Evolutionary conservation across 345 rosid species (phyloP), one percentile per base, ranked within the genome.

Genomic region (Gossypium stocksii): DNA sequence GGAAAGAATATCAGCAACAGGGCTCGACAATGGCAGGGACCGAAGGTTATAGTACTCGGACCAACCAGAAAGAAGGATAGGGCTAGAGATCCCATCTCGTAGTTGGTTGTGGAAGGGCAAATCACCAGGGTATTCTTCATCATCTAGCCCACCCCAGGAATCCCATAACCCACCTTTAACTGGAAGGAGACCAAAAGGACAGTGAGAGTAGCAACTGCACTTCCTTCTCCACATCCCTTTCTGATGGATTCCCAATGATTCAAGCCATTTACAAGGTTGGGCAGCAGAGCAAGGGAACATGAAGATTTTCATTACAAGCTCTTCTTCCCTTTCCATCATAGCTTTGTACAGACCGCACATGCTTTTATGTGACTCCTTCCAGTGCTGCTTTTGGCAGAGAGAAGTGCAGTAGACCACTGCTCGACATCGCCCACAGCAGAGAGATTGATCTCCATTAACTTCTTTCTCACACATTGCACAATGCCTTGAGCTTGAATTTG

Each of bases 141-240:
- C 83, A 46, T 76, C 78, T 46, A 89, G 83, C 71, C 87, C 89
- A 56, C 87, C 87, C 90, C 89, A 85, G 44, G 80, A 84, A 56
- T 87, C 89, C 74, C 84, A 73, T n/a, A 78, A 75, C n/a, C 82
- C 81, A 64, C 86, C 89, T 72, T 81, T 85, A 69, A 74, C 66
- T 17, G 81, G 83, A 70, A 86, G 82, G 75, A 85, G 88, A 22
- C 89, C 90, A 8, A 82, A 85, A 17, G 85, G 85, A 53, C 70
- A 74, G 73, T 83, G 87, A 69, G 86, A 82, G 72, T 86, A 85
- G 79, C 90, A 85, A 77, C 74, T 13, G 20, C 89, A 88, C 76
- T 86, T 87, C 74, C 87, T 82, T 77, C 89, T 86, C 92, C 92
- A 86, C 90, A 86, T 85, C 41, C 90, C 89, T 77, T 77, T 85